A percentile compares a stretch with the other conserved stretches of the same genome.
phyloP scores from a whole-genome alignment of 164 flowering plant species.

The Saururus chinensis region DNA sequence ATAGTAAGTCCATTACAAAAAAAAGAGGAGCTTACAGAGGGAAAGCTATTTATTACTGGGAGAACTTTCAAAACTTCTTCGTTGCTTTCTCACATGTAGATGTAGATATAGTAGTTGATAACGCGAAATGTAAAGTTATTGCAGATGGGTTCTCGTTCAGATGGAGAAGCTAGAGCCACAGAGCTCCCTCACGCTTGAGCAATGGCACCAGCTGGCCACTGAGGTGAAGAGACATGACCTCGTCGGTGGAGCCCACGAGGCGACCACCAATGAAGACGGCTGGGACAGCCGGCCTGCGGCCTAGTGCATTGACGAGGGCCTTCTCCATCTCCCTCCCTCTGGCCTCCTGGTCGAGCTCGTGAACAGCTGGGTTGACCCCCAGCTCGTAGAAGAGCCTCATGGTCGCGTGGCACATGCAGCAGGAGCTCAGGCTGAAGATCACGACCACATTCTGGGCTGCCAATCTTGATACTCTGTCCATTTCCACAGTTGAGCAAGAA shows the following conservation, averaged over 20 bases:
- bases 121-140: neutral
- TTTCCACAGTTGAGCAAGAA: neutral
- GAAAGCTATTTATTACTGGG: neutral
- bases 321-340: constrained; percentile 31
- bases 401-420: constrained; percentile 29
- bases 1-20: neutral
- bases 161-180: constrained; percentile 20
- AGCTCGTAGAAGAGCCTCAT: constrained; percentile 26
- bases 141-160: neutral
- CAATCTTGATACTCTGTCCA: constrained; percentile 1
- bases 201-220: constrained; percentile 24
- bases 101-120: neutral
- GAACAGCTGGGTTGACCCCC: constrained; percentile 26
- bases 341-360: constrained; percentile 28
- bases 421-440: constrained; percentile 32
- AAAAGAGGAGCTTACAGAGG: neutral
- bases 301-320: constrained; percentile 16
- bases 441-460: constrained; percentile 23
- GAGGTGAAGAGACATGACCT: constrained; percentile 30
- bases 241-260: constrained; percentile 19
- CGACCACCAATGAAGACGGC: constrained; percentile 30
- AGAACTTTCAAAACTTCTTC: neutral
- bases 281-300: constrained; percentile 23
- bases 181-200: constrained; percentile 33
- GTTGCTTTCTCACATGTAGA: neutral